Percentiles rank a stretch among this genome's conserved stretches.
Conservation (phyloP, 176 grass and related monocot genomes). For the Rhynchospora breviuscula region DNA sequence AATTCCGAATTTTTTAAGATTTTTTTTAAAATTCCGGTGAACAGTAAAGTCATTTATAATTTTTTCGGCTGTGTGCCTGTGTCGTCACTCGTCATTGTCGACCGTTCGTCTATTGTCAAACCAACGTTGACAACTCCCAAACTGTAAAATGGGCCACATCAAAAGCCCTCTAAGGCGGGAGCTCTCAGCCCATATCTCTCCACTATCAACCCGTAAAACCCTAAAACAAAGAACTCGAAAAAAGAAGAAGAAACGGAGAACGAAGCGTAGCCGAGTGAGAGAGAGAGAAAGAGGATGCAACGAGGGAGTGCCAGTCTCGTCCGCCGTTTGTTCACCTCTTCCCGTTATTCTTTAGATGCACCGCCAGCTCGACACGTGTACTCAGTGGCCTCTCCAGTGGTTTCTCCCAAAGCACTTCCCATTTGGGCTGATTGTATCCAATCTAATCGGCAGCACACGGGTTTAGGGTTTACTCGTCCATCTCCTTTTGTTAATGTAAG, state of each 20-base stretch:
- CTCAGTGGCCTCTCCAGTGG: conserved; percentile 3
- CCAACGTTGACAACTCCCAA: too few species aligned
- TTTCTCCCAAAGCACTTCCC: conserved; percentile 6
- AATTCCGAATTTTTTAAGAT: too few species aligned
- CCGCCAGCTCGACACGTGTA: conserved; percentile 8
- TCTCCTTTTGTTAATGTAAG: conserved; percentile 15
- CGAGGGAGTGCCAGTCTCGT: conserved; percentile 47
- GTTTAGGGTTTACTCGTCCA: conserved; percentile 7
- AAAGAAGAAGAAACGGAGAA: neutral
- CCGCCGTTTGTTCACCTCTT: conserved; percentile 48
- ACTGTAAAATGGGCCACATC: too few species aligned
- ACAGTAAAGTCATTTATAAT: too few species aligned
- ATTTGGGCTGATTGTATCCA: neutral
- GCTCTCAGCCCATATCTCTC: neutral
- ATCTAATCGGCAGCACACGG: neutral
- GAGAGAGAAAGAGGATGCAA: conserved; percentile 39
- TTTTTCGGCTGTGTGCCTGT: too few species aligned
- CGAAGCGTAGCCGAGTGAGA: neutral
- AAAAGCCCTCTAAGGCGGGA: neutral
- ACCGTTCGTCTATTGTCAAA: too few species aligned
- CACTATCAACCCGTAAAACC: conserved; percentile 7
- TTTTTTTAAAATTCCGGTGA: too few species aligned
- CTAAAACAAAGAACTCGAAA: neutral
- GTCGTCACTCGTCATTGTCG: too few species aligned
- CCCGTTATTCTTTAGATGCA: conserved; percentile 20